Conservation (phyloP, 768 basidiomycete species). For the Pluteus cervinus region DNA sequence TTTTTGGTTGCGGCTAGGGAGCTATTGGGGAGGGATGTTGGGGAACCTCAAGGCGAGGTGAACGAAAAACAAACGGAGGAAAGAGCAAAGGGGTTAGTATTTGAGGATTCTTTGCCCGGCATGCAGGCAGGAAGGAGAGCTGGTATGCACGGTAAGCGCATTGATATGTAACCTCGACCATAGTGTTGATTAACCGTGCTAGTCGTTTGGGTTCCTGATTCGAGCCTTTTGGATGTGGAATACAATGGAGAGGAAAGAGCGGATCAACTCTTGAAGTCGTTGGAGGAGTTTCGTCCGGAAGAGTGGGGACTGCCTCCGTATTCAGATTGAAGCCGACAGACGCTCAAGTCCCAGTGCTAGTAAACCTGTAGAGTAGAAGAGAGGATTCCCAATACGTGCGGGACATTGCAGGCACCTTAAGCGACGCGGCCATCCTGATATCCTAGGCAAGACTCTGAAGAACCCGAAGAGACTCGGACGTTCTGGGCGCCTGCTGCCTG, state of each 20-base stretch:
- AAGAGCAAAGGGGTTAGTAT: constrained; percentile 63
- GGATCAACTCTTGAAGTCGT: constrained; percentile 52
- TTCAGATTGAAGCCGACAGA: neutral
- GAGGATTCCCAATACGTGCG: too few relatives aligned
- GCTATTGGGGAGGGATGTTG: constrained; percentile 51
- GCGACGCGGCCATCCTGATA: too few relatives aligned
- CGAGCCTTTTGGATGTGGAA: constrained; percentile 51
- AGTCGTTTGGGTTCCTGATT: constrained; percentile 87
- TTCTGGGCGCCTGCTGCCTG: too few relatives aligned
- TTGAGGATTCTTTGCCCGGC: constrained; percentile 78
- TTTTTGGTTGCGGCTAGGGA: constrained; percentile 69
- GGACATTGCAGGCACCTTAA: too few relatives aligned
- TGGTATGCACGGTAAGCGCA: constrained; percentile 71
- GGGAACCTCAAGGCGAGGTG: constrained; percentile 30
- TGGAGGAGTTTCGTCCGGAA: constrained; percentile 75
- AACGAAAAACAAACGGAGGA: constrained; percentile 35
- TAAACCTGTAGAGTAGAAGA: too few relatives aligned
- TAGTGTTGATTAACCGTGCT: constrained; percentile 5
- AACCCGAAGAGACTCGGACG: too few relatives aligned
- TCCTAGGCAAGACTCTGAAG: too few relatives aligned
- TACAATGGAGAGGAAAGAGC: constrained; percentile 43
- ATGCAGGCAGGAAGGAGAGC: constrained; percentile 78
- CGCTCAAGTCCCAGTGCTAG: too few relatives aligned
- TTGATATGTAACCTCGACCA: constrained; percentile 1
- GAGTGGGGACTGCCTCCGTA: constrained; percentile 82